Conservation (phyloP, 148 eudicot genomes). For the Selenicereus undatus region DNA sequence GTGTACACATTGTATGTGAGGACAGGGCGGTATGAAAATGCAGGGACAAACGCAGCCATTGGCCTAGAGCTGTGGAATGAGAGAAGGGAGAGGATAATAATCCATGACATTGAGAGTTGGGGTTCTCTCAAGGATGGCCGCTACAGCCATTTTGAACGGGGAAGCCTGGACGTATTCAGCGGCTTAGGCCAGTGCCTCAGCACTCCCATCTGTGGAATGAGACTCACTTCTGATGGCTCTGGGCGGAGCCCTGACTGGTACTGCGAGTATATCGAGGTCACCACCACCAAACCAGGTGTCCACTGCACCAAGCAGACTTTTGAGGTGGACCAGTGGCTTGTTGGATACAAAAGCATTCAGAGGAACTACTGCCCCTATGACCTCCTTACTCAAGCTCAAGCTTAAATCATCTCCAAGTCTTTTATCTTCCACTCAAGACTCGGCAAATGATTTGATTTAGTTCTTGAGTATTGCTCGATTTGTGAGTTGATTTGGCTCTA, state of each 20-base stretch:
- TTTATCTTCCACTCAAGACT: background rate
- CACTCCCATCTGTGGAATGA: background rate
- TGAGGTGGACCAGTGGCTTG: slow-evolving; percentile 4
- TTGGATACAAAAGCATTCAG: background rate
- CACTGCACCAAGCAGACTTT: slow-evolving; percentile 5
- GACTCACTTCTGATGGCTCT: background rate
- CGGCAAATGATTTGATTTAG: background rate
- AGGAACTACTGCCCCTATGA: background rate
- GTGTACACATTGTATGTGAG: background rate
- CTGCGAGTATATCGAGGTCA: slow-evolving; percentile 6
- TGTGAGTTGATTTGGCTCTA: background rate
- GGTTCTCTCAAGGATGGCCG: background rate
- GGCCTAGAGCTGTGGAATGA: slow-evolving; percentile 2
- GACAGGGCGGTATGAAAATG: slow-evolving; percentile 4
- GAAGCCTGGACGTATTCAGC: background rate
- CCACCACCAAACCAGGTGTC: background rate
- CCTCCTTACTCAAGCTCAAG: background rate
- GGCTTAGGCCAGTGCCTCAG: slow-evolving; percentile 8
- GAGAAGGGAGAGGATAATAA: background rate
- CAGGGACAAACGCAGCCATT: background rate
- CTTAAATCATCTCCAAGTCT: background rate
- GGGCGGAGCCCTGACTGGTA: slow-evolving; percentile 6
- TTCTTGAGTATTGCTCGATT: background rate
- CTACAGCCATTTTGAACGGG: background rate
- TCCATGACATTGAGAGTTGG: background rate